Conservation (phyloP, 441 rosid genomes). For the Theobroma grandiflorum region DNA sequence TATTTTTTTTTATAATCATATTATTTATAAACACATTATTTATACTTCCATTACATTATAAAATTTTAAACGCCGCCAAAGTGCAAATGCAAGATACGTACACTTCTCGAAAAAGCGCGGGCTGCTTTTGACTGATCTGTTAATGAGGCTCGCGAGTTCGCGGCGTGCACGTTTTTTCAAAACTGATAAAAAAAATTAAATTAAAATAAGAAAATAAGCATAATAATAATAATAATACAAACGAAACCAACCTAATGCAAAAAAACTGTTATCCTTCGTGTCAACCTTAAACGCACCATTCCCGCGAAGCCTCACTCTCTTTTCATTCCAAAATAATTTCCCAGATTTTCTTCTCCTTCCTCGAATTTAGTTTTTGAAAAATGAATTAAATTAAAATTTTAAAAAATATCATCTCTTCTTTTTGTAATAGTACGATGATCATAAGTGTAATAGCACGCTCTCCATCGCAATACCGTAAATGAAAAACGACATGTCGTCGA, state of each 20-base stretch:
- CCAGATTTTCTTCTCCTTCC: slow-evolving; percentile 13
- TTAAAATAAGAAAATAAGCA: not conserved
- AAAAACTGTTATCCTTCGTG: slow-evolving; percentile 7
- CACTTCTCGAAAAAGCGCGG: not conserved
- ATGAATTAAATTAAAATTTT: not conserved
- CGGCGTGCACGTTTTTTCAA: slow-evolving; percentile 15
- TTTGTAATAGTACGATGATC: slow-evolving; percentile 2
- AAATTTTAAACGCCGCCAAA: too few relatives aligned
- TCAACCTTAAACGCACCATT: slow-evolving; percentile 30
- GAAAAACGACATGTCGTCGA: slow-evolving; percentile 41
- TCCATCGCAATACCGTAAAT: slow-evolving; percentile 11
- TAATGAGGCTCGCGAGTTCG: slow-evolving; percentile 8
- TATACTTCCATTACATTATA: too few relatives aligned
- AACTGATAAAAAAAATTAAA: not conserved
- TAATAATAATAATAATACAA: too few relatives aligned
- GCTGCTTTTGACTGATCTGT: not conserved
- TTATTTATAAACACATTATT: too few relatives aligned
- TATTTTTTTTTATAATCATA: too few relatives aligned
- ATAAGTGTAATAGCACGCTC: not conserved
- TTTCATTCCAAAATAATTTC: slow-evolving; percentile 17
- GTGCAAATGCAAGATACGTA: too few relatives aligned
- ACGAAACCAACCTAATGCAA: not conserved
- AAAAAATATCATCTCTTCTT: not conserved
- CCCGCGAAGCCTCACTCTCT: slow-evolving; percentile 26
- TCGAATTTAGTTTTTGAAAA: not conserved